These are phyloP conservation scores for Rhodotorula sp. DNA, from an alignment of 1,284 basidiomycete genomes.

Conservation along the genomic window DNA sequence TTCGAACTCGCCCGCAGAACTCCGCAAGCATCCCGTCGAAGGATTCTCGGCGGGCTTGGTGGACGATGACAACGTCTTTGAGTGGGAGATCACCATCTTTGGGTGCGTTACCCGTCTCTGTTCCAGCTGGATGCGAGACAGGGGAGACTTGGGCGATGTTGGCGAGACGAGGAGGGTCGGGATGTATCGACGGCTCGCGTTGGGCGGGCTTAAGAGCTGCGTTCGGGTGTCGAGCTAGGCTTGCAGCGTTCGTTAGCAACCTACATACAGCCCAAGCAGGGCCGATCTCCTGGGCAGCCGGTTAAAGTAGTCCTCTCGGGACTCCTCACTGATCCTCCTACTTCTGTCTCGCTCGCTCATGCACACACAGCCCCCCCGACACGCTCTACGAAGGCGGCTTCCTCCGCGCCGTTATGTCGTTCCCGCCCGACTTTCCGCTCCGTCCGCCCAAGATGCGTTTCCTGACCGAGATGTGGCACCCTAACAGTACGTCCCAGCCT, in stretches of 20 bases:
- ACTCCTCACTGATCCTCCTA: neutral
- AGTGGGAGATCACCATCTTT: conserved; percentile 58
- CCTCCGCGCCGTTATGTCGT: conserved; percentile 80
- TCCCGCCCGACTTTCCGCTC: conserved; percentile 87
- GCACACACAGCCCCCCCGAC: conserved; percentile 19
- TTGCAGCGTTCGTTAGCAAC: too few species aligned
- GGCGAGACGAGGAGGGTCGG: neutral
- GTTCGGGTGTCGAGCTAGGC: neutral
- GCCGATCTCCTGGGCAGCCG: too few species aligned
- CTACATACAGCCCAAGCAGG: too few species aligned
- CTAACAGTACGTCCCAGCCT: conserved; percentile 69
- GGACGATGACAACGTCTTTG: conserved; percentile 85
- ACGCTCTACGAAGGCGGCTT: conserved; percentile 79
- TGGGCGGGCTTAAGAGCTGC: too few species aligned
- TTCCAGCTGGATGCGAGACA: neutral
- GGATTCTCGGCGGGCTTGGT: conserved; percentile 94
- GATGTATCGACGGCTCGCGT: too few species aligned
- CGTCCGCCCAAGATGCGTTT: conserved; percentile 95
- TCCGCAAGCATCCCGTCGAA: conserved; percentile 66
- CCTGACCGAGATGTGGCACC: conserved; percentile 97
- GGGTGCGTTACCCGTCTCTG: conserved; percentile 31
- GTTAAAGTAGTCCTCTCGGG: too few species aligned
- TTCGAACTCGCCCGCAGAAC: conserved; percentile 16
- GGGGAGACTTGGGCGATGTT: neutral
- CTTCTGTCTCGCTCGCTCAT: neutral